A percentile compares a stretch with the other conserved stretches of the same genome.
Conservation (phyloP, 1,284 basidiomycete species). For the Lentinula novae-zelandiae region DNA sequence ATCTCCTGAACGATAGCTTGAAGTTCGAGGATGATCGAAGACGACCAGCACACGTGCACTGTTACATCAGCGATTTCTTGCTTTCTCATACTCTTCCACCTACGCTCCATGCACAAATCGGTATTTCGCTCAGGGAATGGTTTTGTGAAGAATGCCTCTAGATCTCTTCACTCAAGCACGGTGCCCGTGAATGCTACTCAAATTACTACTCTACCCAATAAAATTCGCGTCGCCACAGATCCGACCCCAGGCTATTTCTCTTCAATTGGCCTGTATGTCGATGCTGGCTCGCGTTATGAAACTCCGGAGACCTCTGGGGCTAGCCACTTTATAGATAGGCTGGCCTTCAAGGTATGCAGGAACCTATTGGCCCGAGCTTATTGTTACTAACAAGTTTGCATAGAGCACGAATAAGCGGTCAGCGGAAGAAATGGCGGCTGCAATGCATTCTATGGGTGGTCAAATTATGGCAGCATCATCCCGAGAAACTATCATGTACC, state of each 20-base stretch:
- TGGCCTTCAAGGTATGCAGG: constrained; percentile 88
- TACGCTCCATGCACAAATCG: constrained; percentile 1
- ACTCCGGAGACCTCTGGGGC: constrained; percentile 72
- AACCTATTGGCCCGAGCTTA: neutral
- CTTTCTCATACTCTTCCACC: neutral
- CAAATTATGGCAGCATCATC: constrained; percentile 92
- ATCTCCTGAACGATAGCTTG: too few species aligned
- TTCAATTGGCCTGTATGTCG: constrained; percentile 90
- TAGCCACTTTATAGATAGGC: constrained; percentile 90
- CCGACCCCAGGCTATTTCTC: constrained; percentile 92
- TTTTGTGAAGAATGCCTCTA: constrained; percentile 6
- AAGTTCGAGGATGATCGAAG: too few species aligned
- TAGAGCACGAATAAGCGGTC: constrained; percentile 60
- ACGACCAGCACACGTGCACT: neutral
- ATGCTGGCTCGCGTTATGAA: constrained; percentile 94
- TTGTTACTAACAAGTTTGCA: constrained; percentile 4
- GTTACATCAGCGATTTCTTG: neutral
- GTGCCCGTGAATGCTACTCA: constrained; percentile 33
- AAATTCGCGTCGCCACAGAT: constrained; percentile 90
- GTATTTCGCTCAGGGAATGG: constrained; percentile 8
- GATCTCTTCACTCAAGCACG: constrained; percentile 7
- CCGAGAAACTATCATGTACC: constrained; percentile 96
- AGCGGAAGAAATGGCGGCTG: constrained; percentile 75
- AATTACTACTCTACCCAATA: constrained; percentile 89
- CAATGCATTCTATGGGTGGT: constrained; percentile 86